Base-by-base conservation (phyloP, 768 basidiomycete genomes). In the Leccinum disarticulatum region DNA sequence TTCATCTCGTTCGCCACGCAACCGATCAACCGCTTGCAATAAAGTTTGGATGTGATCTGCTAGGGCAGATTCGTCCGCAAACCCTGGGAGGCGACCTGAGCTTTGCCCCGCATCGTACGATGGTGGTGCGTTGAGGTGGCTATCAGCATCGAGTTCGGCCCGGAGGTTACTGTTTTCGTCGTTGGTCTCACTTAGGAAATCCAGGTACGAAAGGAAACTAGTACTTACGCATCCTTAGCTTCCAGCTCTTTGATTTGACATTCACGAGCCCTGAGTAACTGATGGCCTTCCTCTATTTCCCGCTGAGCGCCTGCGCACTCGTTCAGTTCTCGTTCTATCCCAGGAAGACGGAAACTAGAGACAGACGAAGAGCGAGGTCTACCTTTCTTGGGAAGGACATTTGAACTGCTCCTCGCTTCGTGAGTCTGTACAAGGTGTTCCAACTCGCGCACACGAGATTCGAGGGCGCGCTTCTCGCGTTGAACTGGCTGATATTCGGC, bases 341-440 rank as follows among this genome's bases (percentile, higher is more conserved):
- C 74, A 2, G 76, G 73, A 19, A 84, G 73, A 52, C 78, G 76
- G 60, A 83, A 75, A 59, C 77, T 80, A 3, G 85, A 81, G 35
- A 83, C 72, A 0, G 86, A 87, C 1, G 87, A 86, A 22, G 87
- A 85, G 22, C 86, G 80, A 33, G 80, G 78, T 30, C 83, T 79
- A 22, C 76, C 70, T 55, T 70, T 62, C 50, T 70, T 70, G 56
- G 73, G 77, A 48, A 58, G 76, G 68, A 48, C 72, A 66, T 59
- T 76, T 59, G 49, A 76, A 67, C 36, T 27, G 38, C 60, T 52
- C 66, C 71, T 58, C 68, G 67, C 36, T 79, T 77, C 61, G 65
- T 78, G 55, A 72, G 60, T 63, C 75, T 77, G 60, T 57, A 77
- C 63, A 43, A 78, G 62, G 51, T 64, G 73, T 66, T 88, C 81